Conservation (phyloP, 108 stramenopile genomes). For the Schizochytrium sp. region DNA sequence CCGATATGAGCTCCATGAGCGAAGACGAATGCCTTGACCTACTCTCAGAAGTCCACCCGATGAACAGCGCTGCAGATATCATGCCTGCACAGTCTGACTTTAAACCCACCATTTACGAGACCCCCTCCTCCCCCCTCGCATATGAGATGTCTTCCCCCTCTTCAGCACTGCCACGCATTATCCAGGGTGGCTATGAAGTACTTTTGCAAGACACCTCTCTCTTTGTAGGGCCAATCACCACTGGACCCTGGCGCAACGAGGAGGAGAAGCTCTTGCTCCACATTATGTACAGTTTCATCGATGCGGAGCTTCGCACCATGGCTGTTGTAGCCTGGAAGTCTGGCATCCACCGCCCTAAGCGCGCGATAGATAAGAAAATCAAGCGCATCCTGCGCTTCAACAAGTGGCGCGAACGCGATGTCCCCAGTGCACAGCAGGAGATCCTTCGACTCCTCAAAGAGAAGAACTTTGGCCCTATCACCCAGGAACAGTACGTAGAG, state of each 20-base stretch:
- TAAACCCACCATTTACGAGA: not conserved
- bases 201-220: not conserved
- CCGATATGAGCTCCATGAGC: not conserved
- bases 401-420: constrained; percentile 25
- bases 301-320: constrained; percentile 35
- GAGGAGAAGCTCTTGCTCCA: constrained; percentile 31
- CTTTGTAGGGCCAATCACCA: constrained; percentile 11
- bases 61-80: too few species aligned
- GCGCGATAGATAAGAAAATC: constrained; percentile 40
- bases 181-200: constrained; percentile 29
- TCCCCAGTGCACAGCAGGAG: not conserved
- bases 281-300: constrained; percentile 37
- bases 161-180: not conserved
- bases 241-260: constrained; percentile 21
- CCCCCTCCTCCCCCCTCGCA: not conserved
- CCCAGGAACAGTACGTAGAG: not conserved
- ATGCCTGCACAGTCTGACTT: not conserved
- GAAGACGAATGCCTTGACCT: not conserved
- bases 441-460: not conserved
- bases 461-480: constrained; percentile 6
- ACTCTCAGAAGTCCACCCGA: too few species aligned
- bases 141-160: not conserved
- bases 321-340: constrained; percentile 17
- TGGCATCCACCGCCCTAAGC: constrained; percentile 33
- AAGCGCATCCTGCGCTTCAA: constrained; percentile 32